Conservation (phyloP, 768 basidiomycete genomes). For the Lentinus tigrinus region DNA sequence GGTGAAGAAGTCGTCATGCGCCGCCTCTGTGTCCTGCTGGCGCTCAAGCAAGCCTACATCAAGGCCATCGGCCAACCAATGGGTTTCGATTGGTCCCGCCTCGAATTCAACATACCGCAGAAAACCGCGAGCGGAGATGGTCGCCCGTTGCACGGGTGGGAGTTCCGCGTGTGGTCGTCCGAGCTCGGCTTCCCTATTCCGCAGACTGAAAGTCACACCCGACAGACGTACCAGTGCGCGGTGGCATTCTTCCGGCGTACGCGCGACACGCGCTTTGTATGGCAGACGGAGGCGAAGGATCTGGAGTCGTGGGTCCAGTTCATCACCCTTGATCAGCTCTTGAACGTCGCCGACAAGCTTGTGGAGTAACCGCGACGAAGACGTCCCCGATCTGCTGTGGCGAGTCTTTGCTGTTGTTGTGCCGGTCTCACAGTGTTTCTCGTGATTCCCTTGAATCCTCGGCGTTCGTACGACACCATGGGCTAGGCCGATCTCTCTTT, state of each 20-base stretch:
- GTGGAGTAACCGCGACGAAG: constrained; percentile 42
- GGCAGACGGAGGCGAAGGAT: constrained; percentile 64
- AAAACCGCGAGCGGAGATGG: constrained; percentile 66
- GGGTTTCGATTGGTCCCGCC: constrained; percentile 78
- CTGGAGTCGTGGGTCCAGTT: constrained; percentile 83
- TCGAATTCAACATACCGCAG: constrained; percentile 76
- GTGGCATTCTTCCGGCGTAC: constrained; percentile 75
- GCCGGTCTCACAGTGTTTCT: too few species aligned
- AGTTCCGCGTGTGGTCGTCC: constrained; percentile 79
- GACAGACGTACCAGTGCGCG: constrained; percentile 75
- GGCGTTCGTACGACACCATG: background rate
- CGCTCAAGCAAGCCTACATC: constrained; percentile 80
- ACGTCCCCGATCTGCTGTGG: background rate
- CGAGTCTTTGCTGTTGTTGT: background rate
- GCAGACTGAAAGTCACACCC: constrained; percentile 50
- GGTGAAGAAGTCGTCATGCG: constrained; percentile 68
- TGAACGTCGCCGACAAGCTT: constrained; percentile 76
- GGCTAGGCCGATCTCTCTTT: background rate
- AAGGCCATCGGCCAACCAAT: constrained; percentile 79
- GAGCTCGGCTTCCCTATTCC: constrained; percentile 59
- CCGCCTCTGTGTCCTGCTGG: constrained; percentile 72
- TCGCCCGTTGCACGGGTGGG: constrained; percentile 74
- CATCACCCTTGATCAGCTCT: constrained; percentile 77
- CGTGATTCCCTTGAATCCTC: background rate
- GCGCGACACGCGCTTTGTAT: constrained; percentile 65